Percentiles rank a stretch among this genome's conserved stretches.
phyloP scores from a whole-genome alignment of 257 asterid species.

The Capsicum baccatum region DNA sequence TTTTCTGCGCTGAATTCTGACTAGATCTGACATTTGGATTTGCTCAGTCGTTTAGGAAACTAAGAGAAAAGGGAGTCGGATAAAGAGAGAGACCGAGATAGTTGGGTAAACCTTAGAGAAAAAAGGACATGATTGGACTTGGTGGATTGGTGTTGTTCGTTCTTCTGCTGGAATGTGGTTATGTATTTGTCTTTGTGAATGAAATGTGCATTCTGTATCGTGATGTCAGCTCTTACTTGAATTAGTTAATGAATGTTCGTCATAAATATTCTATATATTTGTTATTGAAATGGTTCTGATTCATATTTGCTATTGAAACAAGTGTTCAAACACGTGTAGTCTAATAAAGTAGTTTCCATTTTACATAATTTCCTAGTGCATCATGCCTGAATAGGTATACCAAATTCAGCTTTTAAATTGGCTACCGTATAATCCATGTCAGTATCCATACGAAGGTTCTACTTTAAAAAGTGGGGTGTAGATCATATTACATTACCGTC shows the following conservation, averaged over 20 bases:
- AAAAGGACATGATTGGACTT: not conserved
- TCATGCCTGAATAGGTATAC: not conserved
- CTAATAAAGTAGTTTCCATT: not conserved
- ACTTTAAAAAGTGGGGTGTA: not conserved
- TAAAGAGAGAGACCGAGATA: not conserved
- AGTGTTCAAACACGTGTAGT: not conserved
- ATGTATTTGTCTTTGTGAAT: not conserved
- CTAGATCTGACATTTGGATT: not conserved
- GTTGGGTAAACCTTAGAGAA: not conserved
- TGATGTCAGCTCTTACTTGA: not conserved
- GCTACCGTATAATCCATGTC: not conserved
- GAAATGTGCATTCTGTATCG: conserved; percentile 6
- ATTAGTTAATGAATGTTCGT: not conserved
- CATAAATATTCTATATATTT: not conserved
- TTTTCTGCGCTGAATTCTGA: not conserved
- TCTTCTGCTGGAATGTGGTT: conserved; percentile 13
- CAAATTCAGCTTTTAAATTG: not conserved
- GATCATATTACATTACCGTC: not conserved
- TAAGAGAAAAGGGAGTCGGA: not conserved
- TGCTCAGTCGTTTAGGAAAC: not conserved
- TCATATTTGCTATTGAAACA: not conserved
- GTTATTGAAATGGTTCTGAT: not conserved
- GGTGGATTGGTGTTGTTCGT: not conserved
- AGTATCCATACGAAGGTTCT: not conserved
- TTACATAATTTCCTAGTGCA: not conserved